phyloP scores from a whole-genome alignment of 2,329 filamentous ascomycete genomes.

The Karstenula rhodostoma region DNA sequence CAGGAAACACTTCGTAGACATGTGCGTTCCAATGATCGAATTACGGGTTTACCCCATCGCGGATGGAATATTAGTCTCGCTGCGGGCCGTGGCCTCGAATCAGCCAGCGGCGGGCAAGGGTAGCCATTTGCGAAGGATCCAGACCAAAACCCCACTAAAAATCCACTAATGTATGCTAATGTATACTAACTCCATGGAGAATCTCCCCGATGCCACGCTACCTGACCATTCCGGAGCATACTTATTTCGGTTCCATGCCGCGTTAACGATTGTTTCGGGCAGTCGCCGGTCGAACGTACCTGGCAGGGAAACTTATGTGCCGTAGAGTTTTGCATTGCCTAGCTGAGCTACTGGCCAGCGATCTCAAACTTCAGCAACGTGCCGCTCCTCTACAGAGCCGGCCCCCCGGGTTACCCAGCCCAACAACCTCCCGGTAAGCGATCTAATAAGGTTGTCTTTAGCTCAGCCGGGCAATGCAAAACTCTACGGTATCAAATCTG shows the following conservation, averaged over 20 bases:
- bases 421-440: too few species aligned
- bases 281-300: neutral
- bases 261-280: neutral
- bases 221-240: neutral
- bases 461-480: too few species aligned
- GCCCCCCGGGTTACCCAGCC: too few species aligned
- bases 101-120: neutral
- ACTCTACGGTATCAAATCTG: neutral
- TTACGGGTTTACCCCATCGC: neutral
- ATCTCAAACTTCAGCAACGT: too few species aligned
- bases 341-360: too few species aligned
- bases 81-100: neutral
- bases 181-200: neutral
- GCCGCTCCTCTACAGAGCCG: too few species aligned
- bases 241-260: neutral
- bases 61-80: neutral
- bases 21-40: neutral
- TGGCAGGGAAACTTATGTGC: neutral
- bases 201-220: neutral
- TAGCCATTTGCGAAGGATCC: neutral
- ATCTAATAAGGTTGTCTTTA: too few species aligned
- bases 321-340: too few species aligned
- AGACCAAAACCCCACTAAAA: neutral
- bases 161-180: neutral
- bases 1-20: neutral